phyloP scores from a whole-genome alignment of 1,284 basidiomycete species.

The Marasmius fiardii region DNA sequence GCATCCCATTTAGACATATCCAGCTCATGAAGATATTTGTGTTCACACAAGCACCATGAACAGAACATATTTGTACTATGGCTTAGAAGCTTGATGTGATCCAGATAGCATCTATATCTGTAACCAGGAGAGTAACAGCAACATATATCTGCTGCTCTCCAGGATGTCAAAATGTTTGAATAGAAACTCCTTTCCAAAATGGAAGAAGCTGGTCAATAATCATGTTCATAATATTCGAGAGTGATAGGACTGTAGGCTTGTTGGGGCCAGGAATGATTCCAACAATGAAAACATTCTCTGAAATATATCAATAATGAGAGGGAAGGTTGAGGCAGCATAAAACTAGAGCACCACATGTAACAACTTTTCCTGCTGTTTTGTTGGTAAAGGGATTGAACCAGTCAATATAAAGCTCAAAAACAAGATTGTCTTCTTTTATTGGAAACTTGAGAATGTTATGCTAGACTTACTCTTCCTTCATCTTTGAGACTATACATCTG shows the following conservation, averaged over 20 bases:
- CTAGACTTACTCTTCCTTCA: background rate
- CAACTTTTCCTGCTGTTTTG: background rate
- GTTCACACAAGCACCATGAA: background rate
- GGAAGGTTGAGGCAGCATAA: conserved; percentile 1
- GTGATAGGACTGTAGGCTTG: background rate
- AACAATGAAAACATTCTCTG: background rate
- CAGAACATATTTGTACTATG: conserved; percentile 5
- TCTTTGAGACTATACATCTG: too few species aligned
- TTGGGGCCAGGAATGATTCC: background rate
- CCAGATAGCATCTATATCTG: conserved; percentile 1
- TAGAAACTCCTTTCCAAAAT: background rate
- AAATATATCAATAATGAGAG: background rate
- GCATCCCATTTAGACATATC: background rate
- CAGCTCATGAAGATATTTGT: background rate
- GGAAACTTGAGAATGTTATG: background rate
- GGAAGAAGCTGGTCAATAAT: background rate
- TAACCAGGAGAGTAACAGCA: conserved; percentile 1
- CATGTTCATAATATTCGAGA: background rate
- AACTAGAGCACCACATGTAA: background rate
- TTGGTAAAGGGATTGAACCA: background rate
- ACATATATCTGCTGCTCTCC: background rate
- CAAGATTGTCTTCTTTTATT: background rate
- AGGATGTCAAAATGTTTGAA: background rate
- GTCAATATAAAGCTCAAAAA: background rate
- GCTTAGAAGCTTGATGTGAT: background rate